Conservation (phyloP, 2,329 filamentous ascomycete genomes). For the Botrytis tulipae region DNA sequence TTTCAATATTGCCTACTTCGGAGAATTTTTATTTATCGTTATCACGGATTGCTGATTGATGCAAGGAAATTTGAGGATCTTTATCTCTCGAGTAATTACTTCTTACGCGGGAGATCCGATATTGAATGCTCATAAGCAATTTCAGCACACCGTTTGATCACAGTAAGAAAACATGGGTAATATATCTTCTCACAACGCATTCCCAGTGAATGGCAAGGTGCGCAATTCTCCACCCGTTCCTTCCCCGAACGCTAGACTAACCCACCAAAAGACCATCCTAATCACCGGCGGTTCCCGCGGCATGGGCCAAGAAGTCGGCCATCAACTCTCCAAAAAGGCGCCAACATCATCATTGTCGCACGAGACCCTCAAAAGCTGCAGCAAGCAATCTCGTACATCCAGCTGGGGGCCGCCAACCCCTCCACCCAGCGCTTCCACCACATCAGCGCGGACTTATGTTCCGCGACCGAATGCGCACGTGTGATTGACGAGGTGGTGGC, state of each 20-base stretch:
- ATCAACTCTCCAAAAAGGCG: constrained; percentile 76
- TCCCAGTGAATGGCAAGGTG: constrained; percentile 7
- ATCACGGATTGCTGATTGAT: neutral
- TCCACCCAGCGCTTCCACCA: constrained; percentile 7
- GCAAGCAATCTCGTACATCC: constrained; percentile 2
- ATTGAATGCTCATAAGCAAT: neutral
- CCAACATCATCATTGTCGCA: constrained; percentile 81
- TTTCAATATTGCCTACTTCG: neutral
- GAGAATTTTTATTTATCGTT: neutral
- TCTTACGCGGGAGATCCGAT: neutral
- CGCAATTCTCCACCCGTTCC: neutral
- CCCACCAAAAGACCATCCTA: constrained; percentile 64
- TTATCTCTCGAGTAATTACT: neutral
- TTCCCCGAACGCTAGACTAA: neutral
- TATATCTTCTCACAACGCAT: neutral
- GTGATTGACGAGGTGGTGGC: constrained; percentile 63
- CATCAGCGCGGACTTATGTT: constrained; percentile 5
- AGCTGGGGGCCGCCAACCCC: neutral
- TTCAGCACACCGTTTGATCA: neutral
- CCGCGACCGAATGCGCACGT: constrained; percentile 36
- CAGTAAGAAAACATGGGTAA: neutral
- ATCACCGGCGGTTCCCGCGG: constrained; percentile 89
- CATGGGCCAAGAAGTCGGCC: constrained; percentile 73
- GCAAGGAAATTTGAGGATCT: neutral
- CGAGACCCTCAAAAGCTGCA: constrained; percentile 70